Evolutionary conservation across 257 asterid genomes (phyloP).

Genomic region (Solanum verrucosum): DNA sequence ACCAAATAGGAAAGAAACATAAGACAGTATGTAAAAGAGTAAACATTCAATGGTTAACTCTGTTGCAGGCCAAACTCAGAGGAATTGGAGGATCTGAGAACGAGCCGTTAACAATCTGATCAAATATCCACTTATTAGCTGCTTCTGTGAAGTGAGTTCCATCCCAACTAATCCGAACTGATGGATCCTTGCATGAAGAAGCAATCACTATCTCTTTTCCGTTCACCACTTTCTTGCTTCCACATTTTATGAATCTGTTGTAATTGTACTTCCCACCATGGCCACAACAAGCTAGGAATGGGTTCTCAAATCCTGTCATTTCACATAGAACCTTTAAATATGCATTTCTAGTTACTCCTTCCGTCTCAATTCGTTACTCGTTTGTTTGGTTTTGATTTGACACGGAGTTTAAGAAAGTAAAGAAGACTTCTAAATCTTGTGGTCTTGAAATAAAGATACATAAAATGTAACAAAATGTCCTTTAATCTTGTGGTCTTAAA

Average conservation of each 20-base stretch:
- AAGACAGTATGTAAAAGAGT: neutral
- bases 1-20: neutral
- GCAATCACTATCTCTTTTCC: constrained; percentile 49
- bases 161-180: constrained; percentile 51
- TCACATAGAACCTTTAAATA: neutral
- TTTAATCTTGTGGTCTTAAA: neutral
- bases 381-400: neutral
- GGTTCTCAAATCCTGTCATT: constrained; percentile 55
- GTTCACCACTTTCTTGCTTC: constrained; percentile 37
- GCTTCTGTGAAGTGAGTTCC: constrained; percentile 76
- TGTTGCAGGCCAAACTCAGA: constrained; percentile 36
- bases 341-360: neutral
- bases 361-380: neutral
- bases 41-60: neutral
- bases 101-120: constrained; percentile 47
- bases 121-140: constrained; percentile 67
- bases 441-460: neutral
- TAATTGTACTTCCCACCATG: constrained; percentile 73
- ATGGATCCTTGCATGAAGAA: constrained; percentile 51
- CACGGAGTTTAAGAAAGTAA: neutral
- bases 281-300: constrained; percentile 69
- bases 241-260: constrained; percentile 44
- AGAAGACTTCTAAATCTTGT: neutral
- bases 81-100: constrained; percentile 66
- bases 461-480: neutral